These are phyloP conservation scores for Colletotrichum theobromicola DNA, from an alignment of 2,329 filamentous ascomycete species.

Conservation along the genomic window DNA sequence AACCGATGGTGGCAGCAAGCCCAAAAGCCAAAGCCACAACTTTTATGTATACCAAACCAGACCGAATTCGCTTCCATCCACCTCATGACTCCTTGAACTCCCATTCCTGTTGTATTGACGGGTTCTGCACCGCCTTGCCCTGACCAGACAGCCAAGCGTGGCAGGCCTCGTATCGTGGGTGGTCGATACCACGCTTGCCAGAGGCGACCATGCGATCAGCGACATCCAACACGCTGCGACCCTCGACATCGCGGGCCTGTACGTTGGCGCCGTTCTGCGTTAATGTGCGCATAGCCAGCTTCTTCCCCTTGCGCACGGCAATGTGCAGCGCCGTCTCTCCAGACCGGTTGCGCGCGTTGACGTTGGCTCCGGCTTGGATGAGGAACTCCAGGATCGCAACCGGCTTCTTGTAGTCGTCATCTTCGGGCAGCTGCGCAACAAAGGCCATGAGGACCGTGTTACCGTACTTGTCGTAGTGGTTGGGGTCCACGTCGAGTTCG, in stretches of 20 bases:
- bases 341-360: conserved; percentile 56
- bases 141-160: conserved; percentile 49
- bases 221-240: conserved; percentile 50
- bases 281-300: conserved; percentile 54
- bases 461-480: conserved; percentile 57
- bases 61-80: neutral
- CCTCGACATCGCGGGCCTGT: conserved; percentile 48
- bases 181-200: conserved; percentile 36
- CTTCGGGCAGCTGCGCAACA: conserved; percentile 52
- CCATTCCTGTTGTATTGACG: conserved; percentile 48
- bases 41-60: neutral
- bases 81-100: neutral
- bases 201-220: conserved; percentile 44
- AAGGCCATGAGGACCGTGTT: conserved; percentile 63
- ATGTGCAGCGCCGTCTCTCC: conserved; percentile 63
- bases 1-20: neutral
- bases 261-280: conserved; percentile 53
- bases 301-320: conserved; percentile 57
- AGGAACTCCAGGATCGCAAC: conserved; percentile 49
- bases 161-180: conserved; percentile 50
- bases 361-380: conserved; percentile 43
- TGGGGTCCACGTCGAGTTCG: conserved; percentile 46
- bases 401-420: conserved; percentile 54
- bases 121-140: conserved; percentile 39
- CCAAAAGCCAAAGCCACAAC: neutral